Evolutionary conservation across 1,139 yeast genomes (phyloP).

Genomic region (Taphrina wiesneri): DNA sequence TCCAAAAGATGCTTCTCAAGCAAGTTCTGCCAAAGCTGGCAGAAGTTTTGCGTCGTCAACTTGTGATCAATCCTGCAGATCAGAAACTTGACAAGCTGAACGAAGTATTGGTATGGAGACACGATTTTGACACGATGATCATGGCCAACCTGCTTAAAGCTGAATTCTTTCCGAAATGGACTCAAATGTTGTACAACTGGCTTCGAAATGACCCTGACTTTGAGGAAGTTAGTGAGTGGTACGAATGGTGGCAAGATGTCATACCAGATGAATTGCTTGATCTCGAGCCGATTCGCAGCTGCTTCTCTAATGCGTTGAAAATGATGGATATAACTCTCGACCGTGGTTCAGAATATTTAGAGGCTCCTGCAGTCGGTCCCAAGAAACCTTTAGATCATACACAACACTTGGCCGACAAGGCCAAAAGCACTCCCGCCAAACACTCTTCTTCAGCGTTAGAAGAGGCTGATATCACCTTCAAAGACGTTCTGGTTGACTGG

Average conservation of each 20-base stretch:
- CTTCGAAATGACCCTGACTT: constrained; percentile 40
- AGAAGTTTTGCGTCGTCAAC: constrained; percentile 41
- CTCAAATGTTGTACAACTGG: constrained; percentile 44
- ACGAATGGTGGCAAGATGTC: constrained; percentile 44
- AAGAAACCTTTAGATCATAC: constrained; percentile 16
- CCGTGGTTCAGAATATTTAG: constrained; percentile 39
- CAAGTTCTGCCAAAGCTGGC: constrained; percentile 48
- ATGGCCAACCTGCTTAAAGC: constrained; percentile 42
- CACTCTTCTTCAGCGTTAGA: constrained; percentile 11
- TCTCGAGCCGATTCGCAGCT: constrained; percentile 41
- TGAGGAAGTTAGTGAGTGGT: constrained; percentile 45
- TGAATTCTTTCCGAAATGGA: constrained; percentile 47
- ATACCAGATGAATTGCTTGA: constrained; percentile 42
- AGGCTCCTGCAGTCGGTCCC: constrained; percentile 29
- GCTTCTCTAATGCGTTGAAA: constrained; percentile 45
- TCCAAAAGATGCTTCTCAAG: constrained; percentile 42
- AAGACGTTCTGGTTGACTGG: constrained; percentile 55
- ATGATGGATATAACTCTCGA: constrained; percentile 47
- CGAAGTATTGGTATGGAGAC: constrained; percentile 43
- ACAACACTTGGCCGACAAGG: constrained; percentile 2
- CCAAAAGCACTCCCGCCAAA: background rate
- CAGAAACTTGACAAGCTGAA: constrained; percentile 43
- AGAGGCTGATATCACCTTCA: constrained; percentile 47
- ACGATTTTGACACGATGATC: constrained; percentile 40
- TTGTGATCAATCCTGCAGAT: constrained; percentile 45